Percentiles rank a stretch among this genome's conserved stretches.
Conservation (phyloP, 495 filamentous ascomycete species). For the Chaetomidium leptoderma region DNA sequence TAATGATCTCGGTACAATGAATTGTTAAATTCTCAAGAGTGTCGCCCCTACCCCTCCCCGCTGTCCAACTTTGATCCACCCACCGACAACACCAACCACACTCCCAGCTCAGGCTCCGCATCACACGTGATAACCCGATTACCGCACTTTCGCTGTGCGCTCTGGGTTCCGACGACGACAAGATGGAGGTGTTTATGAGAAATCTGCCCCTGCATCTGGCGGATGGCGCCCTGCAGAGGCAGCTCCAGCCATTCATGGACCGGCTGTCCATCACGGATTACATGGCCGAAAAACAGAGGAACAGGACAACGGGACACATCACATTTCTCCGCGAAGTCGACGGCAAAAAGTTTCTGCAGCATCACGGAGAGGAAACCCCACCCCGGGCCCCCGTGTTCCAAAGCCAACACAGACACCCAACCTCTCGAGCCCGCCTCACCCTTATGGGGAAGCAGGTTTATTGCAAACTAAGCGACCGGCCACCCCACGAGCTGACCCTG, state of each 20-base stretch:
- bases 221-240: conserved; percentile 29
- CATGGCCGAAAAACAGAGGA: conserved; percentile 32
- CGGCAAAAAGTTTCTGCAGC: conserved; percentile 37
- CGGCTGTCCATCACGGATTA: conserved; percentile 36
- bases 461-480: conserved; percentile 42
- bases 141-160: neutral
- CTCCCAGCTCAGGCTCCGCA: neutral
- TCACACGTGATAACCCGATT: too few species aligned
- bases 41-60: too few species aligned
- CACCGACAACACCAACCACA: too few species aligned
- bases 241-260: conserved; percentile 33
- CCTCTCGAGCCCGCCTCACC: conserved; percentile 31
- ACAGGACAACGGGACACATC: conserved; percentile 28
- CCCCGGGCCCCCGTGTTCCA: neutral
- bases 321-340: conserved; percentile 37
- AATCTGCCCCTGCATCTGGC: conserved; percentile 37
- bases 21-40: too few species aligned
- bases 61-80: too few species aligned
- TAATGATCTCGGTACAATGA: too few species aligned
- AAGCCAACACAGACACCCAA: neutral
- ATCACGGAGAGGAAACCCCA: conserved; percentile 15
- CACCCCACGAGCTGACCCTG: conserved; percentile 38
- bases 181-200: conserved; percentile 42
- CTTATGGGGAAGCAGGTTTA: conserved; percentile 36
- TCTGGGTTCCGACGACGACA: too few species aligned